Percentiles rank a stretch among this genome's conserved stretches.
Evolutionary conservation across 306 rosid species (phyloP).

Genomic region (Trifolium subterraneum): DNA sequence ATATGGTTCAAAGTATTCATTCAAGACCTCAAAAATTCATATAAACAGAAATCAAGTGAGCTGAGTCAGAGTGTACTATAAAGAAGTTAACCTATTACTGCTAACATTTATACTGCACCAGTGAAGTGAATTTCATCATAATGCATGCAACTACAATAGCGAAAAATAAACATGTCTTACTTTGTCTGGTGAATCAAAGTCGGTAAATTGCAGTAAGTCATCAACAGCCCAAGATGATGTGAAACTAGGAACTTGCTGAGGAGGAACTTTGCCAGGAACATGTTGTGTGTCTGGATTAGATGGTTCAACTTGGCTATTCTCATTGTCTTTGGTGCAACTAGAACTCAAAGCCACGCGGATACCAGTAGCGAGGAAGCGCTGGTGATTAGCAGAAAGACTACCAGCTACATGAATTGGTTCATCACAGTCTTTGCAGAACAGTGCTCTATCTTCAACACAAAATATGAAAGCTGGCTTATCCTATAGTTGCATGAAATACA

Average conservation of each 20-base stretch:
- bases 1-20: background rate
- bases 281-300: constrained; percentile 57
- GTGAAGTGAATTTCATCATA: background rate
- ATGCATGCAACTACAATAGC: background rate
- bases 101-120: background rate
- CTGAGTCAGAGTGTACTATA: background rate
- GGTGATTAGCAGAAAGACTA: constrained; percentile 87
- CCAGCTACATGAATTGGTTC: constrained; percentile 79
- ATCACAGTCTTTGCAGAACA: constrained; percentile 93
- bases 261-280: constrained; percentile 52
- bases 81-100: background rate
- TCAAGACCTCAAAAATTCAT: background rate
- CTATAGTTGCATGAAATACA: constrained; percentile 48
- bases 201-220: constrained; percentile 76
- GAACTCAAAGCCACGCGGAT: constrained; percentile 76
- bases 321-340: constrained; percentile 61
- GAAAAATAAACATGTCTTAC: constrained; percentile 41
- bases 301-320: constrained; percentile 66
- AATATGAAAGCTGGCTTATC: constrained; percentile 96
- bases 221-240: constrained; percentile 85
- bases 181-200: constrained; percentile 72
- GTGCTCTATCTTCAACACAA: constrained; percentile 97
- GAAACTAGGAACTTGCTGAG: constrained; percentile 62
- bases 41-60: background rate
- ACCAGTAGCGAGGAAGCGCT: constrained; percentile 95